Conservation (phyloP, 2,329 filamentous ascomycete genomes). For the Colletotrichum noveboracense region DNA sequence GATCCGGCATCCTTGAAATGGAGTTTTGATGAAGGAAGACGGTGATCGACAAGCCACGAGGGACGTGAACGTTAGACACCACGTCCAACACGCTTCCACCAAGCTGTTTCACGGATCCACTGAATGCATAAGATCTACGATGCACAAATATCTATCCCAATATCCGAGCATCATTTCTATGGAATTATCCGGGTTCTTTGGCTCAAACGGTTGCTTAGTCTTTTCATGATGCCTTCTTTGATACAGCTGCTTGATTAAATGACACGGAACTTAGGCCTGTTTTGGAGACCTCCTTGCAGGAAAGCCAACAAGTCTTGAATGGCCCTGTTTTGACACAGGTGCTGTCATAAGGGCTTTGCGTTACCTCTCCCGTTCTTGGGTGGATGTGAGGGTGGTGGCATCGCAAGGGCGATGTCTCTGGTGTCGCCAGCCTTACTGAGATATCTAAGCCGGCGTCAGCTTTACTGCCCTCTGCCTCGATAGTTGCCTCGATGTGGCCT, state of each 20-base stretch:
- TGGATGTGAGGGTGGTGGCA: background rate
- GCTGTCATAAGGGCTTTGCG: background rate
- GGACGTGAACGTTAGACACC: conserved; percentile 4
- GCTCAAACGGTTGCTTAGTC: background rate
- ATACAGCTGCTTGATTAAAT: background rate
- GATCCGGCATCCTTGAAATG: conserved; percentile 1
- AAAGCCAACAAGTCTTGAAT: background rate
- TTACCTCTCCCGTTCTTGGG: background rate
- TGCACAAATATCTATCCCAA: background rate
- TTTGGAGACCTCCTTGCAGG: background rate
- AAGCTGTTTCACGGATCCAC: background rate
- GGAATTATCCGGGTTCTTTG: background rate
- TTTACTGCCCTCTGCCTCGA: background rate
- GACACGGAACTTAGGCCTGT: background rate
- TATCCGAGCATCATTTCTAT: background rate
- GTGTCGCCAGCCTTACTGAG: background rate
- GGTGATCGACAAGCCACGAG: conserved; percentile 13
- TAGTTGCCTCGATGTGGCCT: background rate
- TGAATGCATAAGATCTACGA: background rate
- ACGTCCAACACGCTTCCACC: background rate
- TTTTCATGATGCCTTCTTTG: background rate
- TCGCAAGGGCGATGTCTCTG: background rate
- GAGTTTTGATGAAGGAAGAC: conserved; percentile 5
- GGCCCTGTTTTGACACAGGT: background rate
- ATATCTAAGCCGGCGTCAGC: background rate